These are phyloP conservation scores for Olyra latifolia DNA, from an alignment of 176 grass and related monocot genomes.

Conservation along the genomic window DNA sequence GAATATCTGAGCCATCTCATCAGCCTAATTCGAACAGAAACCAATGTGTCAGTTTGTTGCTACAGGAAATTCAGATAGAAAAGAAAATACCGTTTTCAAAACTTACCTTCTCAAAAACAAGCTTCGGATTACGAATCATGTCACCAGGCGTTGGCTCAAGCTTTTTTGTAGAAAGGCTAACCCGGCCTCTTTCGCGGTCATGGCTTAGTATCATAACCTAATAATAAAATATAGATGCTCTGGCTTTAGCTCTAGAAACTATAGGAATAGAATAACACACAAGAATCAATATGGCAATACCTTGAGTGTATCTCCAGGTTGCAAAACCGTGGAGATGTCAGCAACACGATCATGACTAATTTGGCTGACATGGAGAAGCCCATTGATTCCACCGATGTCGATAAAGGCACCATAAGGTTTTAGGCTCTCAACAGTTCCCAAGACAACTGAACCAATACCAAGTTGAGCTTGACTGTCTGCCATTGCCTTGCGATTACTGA, in stretches of 20 bases:
- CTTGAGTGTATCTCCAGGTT: constrained; percentile 94
- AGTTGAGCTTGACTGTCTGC: constrained; percentile 93
- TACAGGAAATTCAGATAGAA: neutral
- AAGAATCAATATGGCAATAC: constrained; percentile 42
- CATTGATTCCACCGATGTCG: constrained; percentile 95
- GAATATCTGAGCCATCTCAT: constrained; percentile 99
- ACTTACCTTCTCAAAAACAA: constrained; percentile 89
- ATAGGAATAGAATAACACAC: neutral
- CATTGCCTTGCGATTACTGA: constrained; percentile 96
- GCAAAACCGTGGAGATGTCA: constrained; percentile 88
- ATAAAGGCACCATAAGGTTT: constrained; percentile 96
- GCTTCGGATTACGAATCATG: constrained; percentile 94
- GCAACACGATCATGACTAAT: constrained; percentile 97
- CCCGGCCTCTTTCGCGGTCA: constrained; percentile 91
- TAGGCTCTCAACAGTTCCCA: constrained; percentile 90
- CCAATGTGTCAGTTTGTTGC: constrained; percentile 26
- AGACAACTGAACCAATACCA: constrained; percentile 90
- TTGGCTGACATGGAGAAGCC: constrained; percentile 97
- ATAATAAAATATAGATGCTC: constrained; percentile 1
- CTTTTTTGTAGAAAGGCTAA: constrained; percentile 96
- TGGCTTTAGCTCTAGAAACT: constrained; percentile 22
- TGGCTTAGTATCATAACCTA: constrained; percentile 98
- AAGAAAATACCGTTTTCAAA: neutral
- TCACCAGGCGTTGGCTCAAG: constrained; percentile 95
- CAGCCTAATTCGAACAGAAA: constrained; percentile 52